Percentiles rank a stretch among this genome's conserved stretches.
These are phyloP conservation scores for Kalaharituber pfeilii DNA, from an alignment of 2,329 filamentous ascomycete species.

Conservation along the genomic window DNA sequence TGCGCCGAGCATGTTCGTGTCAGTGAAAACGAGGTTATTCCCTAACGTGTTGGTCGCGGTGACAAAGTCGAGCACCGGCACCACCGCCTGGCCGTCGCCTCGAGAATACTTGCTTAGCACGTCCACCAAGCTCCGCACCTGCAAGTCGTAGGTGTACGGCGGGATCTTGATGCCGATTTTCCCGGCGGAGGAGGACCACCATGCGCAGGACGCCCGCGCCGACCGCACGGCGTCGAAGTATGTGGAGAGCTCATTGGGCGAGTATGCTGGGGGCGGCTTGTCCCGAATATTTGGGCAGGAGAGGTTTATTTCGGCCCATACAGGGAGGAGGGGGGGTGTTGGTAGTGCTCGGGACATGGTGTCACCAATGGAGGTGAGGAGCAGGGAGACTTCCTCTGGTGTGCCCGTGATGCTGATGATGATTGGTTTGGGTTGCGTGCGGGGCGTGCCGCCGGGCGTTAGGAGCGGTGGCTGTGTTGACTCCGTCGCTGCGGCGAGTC, in stretches of 20 bases:
- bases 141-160: constrained; percentile 52
- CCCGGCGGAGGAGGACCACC: constrained; percentile 27
- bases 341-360: constrained; percentile 26
- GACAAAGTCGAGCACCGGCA: constrained; percentile 40
- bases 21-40: constrained; percentile 42
- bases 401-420: constrained; percentile 55
- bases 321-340: constrained; percentile 35
- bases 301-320: constrained; percentile 53
- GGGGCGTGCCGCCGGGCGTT: constrained; percentile 7
- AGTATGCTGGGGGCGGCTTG: constrained; percentile 55
- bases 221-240: constrained; percentile 41
- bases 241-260: constrained; percentile 31
- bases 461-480: constrained; percentile 23
- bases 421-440: constrained; percentile 36
- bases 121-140: constrained; percentile 34
- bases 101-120: neutral
- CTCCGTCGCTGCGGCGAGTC: constrained; percentile 1
- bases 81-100: neutral
- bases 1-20: constrained; percentile 46
- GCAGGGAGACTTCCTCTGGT: constrained; percentile 38
- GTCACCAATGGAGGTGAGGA: constrained; percentile 36
- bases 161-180: constrained; percentile 54
- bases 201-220: too few species aligned
- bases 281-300: constrained; percentile 58
- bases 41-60: constrained; percentile 62